These are phyloP conservation scores for Solanum sejunctum DNA, from an alignment of 257 asterid genomes.

Conservation along the genomic window DNA sequence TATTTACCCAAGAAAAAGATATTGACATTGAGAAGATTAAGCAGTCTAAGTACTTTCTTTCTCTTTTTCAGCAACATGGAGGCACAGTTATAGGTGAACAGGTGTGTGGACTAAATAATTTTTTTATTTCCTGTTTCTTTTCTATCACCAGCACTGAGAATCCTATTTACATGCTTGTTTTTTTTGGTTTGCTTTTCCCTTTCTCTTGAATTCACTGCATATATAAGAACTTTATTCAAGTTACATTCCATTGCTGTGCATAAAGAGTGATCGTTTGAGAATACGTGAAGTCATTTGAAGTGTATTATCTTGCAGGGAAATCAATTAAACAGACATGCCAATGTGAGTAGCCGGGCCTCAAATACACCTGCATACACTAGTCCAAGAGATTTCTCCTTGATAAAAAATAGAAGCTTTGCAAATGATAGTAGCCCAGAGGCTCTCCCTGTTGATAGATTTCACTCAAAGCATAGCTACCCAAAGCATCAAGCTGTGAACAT, in stretches of 20 bases:
- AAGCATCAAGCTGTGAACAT: constrained; percentile 12
- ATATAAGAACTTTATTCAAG: not conserved
- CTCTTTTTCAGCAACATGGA: constrained; percentile 36
- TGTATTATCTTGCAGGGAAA: constrained; percentile 30
- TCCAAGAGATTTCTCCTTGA: constrained; percentile 37
- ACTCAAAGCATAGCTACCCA: constrained; percentile 18
- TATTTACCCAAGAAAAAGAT: constrained; percentile 51
- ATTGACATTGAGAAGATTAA: constrained; percentile 50
- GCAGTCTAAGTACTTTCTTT: constrained; percentile 54
- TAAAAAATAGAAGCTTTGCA: constrained; percentile 17
- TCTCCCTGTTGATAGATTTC: constrained; percentile 26
- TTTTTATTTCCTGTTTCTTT: not conserved
- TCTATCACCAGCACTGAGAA: not conserved
- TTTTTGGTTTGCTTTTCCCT: not conserved
- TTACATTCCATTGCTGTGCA: not conserved
- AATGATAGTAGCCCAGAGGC: constrained; percentile 39
- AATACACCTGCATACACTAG: constrained; percentile 50
- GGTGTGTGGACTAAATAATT: constrained; percentile 24
- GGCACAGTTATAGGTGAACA: constrained; percentile 18
- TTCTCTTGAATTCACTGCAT: not conserved
- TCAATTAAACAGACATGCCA: constrained; percentile 31
- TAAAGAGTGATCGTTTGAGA: not conserved
- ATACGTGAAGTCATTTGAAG: not conserved
- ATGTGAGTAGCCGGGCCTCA: constrained; percentile 19
- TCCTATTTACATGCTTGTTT: not conserved